Conservation (phyloP, 2,329 filamentous ascomycete species). For the Endoconidiophora laricicola region DNA sequence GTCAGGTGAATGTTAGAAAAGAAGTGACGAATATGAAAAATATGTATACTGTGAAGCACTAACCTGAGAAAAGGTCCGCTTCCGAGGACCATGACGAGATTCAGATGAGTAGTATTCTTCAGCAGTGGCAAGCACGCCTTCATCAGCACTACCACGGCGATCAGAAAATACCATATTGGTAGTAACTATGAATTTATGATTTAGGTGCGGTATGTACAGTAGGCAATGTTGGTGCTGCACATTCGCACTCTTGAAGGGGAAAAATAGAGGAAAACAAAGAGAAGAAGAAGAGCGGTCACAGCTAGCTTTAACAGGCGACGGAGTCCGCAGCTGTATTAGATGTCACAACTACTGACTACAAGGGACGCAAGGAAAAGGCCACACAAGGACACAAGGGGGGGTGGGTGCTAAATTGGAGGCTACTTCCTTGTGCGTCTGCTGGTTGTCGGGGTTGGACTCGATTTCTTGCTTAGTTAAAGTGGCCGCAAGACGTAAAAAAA, state of each 20-base stretch:
- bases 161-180: slow-evolving; percentile 5
- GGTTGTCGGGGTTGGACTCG: no score
- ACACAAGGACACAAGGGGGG: no score
- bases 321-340: no score
- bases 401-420: no score
- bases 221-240: no score
- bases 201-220: background rate
- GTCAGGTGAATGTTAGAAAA: background rate
- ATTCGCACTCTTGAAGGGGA: background rate
- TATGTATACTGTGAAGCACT: slow-evolving; percentile 8
- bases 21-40: background rate
- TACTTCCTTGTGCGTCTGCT: no score
- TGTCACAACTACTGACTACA: no score
- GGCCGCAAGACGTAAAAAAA: no score
- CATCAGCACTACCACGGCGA: slow-evolving; percentile 25
- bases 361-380: no score
- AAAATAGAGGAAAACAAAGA: background rate
- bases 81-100: slow-evolving; percentile 35
- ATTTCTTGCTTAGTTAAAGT: no score
- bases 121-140: slow-evolving; percentile 37
- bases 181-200: background rate
- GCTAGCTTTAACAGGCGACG: no score
- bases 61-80: slow-evolving; percentile 41
- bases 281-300: background rate
- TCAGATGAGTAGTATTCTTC: slow-evolving; percentile 42